phyloP scores from a whole-genome alignment of 2,329 filamentous ascomycete genomes.

The Diplodia sapinea region DNA sequence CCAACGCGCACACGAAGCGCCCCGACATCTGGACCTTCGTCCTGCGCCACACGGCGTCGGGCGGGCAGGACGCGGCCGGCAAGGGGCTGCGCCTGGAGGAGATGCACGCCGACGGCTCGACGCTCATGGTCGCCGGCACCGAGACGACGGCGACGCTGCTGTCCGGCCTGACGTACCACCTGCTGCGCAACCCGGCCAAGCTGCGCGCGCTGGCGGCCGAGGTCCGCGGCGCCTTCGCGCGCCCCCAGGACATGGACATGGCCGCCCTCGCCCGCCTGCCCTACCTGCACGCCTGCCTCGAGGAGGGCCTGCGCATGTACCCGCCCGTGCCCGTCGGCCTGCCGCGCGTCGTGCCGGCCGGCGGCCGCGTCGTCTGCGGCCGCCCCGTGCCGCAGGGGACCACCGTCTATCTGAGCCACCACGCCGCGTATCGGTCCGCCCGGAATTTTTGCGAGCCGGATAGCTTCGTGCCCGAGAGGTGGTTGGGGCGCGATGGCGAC shows the following conservation, averaged over 20 bases:
- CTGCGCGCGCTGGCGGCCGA: constrained; percentile 41
- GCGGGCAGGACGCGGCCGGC: constrained; percentile 35
- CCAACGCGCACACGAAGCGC: constrained; percentile 28
- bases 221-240: constrained; percentile 39
- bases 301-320: constrained; percentile 52
- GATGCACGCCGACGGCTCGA: constrained; percentile 47
- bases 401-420: constrained; percentile 28
- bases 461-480: constrained; percentile 51
- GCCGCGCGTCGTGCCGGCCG: constrained; percentile 44
- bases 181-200: constrained; percentile 39
- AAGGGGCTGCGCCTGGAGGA: constrained; percentile 41
- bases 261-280: constrained; percentile 40
- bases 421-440: constrained; percentile 29
- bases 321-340: constrained; percentile 49
- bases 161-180: constrained; percentile 46
- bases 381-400: constrained; percentile 43
- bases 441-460: constrained; percentile 46
- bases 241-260: constrained; percentile 45
- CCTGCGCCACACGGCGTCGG: constrained; percentile 41
- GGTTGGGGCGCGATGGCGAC: constrained; percentile 40
- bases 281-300: constrained; percentile 49
- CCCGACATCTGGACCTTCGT: constrained; percentile 50
- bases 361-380: constrained; percentile 47
- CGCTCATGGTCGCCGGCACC: constrained; percentile 53
- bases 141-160: constrained; percentile 54